Conservation (phyloP, 441 rosid genomes). For the Erodium chrysanthum region DNA sequence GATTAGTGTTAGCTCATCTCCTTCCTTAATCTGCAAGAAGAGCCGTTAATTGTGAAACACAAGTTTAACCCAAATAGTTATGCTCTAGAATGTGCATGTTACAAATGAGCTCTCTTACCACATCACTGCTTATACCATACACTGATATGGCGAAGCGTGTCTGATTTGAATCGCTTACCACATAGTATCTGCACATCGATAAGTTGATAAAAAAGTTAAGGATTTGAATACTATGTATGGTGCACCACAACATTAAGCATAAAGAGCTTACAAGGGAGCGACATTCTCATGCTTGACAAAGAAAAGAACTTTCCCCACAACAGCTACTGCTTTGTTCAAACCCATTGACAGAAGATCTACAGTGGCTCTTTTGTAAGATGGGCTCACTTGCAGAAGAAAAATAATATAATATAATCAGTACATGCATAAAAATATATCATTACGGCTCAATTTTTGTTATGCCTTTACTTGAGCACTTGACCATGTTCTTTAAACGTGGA, state of each 20-base stretch:
- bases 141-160: constrained; percentile 47
- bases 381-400: constrained; percentile 29
- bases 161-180: constrained; percentile 57
- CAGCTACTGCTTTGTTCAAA: constrained; percentile 47
- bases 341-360: constrained; percentile 46
- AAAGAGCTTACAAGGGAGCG: constrained; percentile 53
- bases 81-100: background rate
- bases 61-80: background rate
- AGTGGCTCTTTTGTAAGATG: constrained; percentile 33
- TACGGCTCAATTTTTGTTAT: background rate
- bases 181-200: constrained; percentile 40
- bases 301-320: constrained; percentile 50
- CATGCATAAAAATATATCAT: background rate
- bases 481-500: constrained; percentile 2
- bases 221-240: background rate
- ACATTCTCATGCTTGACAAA: constrained; percentile 49
- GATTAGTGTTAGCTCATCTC: constrained; percentile 42
- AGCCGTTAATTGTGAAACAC: background rate
- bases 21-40: constrained; percentile 53
- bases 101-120: constrained; percentile 24
- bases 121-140: constrained; percentile 38
- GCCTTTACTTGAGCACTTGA: background rate
- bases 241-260: background rate
- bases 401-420: constrained; percentile 12
- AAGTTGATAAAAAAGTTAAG: background rate